Base-by-base conservation (phyloP, 257 asterid genomes). In the Salvia hispanica region DNA sequence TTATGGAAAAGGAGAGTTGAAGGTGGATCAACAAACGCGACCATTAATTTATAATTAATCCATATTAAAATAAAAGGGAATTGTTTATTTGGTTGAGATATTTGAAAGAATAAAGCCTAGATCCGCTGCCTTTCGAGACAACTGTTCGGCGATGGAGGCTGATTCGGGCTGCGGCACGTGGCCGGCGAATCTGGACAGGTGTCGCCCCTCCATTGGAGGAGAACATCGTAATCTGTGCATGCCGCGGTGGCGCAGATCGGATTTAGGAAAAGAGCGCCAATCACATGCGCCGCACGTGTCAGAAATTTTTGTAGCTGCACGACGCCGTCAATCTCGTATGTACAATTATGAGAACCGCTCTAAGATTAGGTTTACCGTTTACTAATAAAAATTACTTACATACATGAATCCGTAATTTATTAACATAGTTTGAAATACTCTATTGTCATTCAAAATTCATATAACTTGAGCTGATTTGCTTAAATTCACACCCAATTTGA, bases 111-210 rank as follows among this genome's bases (percentile, higher is more conserved):
- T 14, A 66, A 59, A 46, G 43, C 9, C 34, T 45, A 50, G 69
- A 62, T 56, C 55, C 7, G 62, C 47, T 70, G 62, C 53, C 52
- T 74, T 69, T 43, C 13, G 57, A 74, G 33, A 60, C 71, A 77
- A 39, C 59, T 45, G 79, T 58, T 64, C 12, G 46, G 66, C 4
- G 31, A 42, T 51, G 34, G 9, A 60, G 12, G 76, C 15, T 18
- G 52, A 64, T 25, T 25, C 80, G 80, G 80, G 79, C 44, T 74
- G 10, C 21, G 81, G 64, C 82, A 80, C 72, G 73, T 76, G 70
- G 28, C 15, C 31, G 60, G 53, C 2, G 48, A 6, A 44, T 21
- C 55, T 21, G 40, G 15, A 11, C 16, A 43, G 11, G 59, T 57
- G 59, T 57, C 58, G 0, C 13, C 8, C 51, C 3, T 0, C 13